Conservation (phyloP, 2,329 filamentous ascomycete genomes). For the Epichloe glyceriae region DNA sequence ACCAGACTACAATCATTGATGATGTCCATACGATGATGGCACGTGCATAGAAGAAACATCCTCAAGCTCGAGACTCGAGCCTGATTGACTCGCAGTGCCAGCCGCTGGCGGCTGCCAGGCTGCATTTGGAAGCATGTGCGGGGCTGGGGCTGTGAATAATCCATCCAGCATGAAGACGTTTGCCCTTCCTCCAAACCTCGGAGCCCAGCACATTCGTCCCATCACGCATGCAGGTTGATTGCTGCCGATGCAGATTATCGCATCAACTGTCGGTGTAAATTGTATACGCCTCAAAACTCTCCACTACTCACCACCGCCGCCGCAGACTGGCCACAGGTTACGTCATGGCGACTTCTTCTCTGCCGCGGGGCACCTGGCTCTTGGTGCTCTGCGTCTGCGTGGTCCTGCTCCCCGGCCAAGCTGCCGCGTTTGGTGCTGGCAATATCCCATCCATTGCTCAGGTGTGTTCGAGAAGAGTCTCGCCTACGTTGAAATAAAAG, state of each 20-base stretch:
- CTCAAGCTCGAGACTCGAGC: no score
- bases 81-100: no score
- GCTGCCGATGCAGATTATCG: not conserved
- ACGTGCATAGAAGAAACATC: not conserved
- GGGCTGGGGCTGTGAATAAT: not conserved
- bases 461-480: conserved; percentile 15
- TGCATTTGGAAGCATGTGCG: not conserved
- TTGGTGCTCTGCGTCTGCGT: conserved; percentile 40
- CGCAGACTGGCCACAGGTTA: conserved; percentile 9
- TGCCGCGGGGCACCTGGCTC: conserved; percentile 37
- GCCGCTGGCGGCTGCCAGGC: no score
- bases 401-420: conserved; percentile 42
- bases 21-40: no score
- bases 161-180: not conserved
- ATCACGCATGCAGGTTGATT: not conserved
- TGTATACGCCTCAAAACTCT: not conserved
- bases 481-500: not conserved
- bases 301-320: not conserved
- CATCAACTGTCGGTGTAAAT: not conserved
- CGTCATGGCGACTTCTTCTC: conserved; percentile 34
- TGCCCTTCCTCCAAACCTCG: not conserved
- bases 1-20: no score
- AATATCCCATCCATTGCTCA: conserved; percentile 55
- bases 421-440: conserved; percentile 52
- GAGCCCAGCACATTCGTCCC: not conserved